Evolutionary conservation across 2,329 filamentous ascomycete species (phyloP).

Genomic region (Cercospora nicotianae): DNA sequence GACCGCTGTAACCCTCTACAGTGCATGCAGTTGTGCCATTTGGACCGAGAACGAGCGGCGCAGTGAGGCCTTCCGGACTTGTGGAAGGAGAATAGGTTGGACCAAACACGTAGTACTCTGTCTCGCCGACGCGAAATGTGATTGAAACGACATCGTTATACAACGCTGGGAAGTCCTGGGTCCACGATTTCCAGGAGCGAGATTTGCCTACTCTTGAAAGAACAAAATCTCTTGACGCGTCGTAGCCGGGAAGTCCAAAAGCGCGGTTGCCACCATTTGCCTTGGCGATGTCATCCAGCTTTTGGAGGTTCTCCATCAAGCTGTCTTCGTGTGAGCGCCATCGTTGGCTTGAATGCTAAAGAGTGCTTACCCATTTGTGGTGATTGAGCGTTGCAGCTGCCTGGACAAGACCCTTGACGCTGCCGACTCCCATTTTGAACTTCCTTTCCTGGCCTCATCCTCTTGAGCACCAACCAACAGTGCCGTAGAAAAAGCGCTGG

Average conservation of each 20-base stretch:
- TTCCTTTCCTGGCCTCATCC: conserved; percentile 3
- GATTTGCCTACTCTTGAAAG: conserved; percentile 51
- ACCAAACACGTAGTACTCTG: conserved; percentile 54
- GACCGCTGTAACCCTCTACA: conserved; percentile 61
- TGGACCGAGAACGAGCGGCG: conserved; percentile 47
- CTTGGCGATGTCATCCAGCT: conserved; percentile 56
- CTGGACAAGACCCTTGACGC: conserved; percentile 13
- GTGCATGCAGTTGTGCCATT: conserved; percentile 63
- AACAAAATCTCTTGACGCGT: conserved; percentile 59
- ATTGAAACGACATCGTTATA: conserved; percentile 35
- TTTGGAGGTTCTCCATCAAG: conserved; percentile 55
- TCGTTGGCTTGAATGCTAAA: neutral
- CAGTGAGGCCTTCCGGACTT: conserved; percentile 38
- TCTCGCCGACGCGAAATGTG: conserved; percentile 38
- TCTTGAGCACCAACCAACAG: conserved; percentile 5
- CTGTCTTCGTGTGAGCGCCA: conserved; percentile 36
- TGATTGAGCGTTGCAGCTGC: conserved; percentile 20
- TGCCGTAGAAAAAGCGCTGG: neutral
- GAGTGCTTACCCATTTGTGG: conserved; percentile 11
- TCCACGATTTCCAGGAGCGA: conserved; percentile 26
- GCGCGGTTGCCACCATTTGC: conserved; percentile 61
- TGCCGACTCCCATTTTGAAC: conserved; percentile 5
- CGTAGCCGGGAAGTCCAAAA: conserved; percentile 60
- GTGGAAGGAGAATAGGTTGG: conserved; percentile 55
- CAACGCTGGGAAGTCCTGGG: conserved; percentile 22